These are phyloP conservation scores for Arthrinium phaeospermum DNA, from an alignment of 2,329 filamentous ascomycete species.

Conservation along the genomic window DNA sequence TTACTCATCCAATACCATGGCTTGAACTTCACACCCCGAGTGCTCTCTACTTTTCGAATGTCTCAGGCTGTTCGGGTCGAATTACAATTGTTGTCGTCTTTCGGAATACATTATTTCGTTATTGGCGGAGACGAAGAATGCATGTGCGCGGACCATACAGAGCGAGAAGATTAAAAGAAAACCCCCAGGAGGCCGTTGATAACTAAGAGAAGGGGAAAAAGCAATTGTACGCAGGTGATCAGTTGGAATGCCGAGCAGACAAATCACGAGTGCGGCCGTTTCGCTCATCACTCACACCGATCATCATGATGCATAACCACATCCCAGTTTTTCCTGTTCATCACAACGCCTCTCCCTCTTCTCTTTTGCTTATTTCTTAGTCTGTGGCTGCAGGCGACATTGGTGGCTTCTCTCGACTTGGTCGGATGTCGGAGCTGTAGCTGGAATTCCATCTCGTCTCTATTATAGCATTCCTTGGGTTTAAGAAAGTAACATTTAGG, in stretches of 20 bases:
- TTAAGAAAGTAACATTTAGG: no score
- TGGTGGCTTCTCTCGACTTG: background rate
- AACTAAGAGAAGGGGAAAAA: background rate
- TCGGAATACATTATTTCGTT: no score
- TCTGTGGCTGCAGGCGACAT: background rate
- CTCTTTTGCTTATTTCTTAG: background rate
- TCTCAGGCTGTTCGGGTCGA: background rate
- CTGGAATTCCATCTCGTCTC: background rate
- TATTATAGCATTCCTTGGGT: background rate
- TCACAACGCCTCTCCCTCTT: background rate
- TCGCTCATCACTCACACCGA: background rate
- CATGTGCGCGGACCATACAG: background rate
- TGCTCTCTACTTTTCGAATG: background rate
- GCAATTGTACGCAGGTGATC: conserved; percentile 1
- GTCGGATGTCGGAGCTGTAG: background rate
- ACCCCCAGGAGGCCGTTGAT: background rate
- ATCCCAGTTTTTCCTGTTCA: background rate
- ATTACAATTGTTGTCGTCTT: no score
- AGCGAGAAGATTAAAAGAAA: background rate
- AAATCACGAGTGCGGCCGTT: background rate
- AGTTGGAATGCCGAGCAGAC: background rate
- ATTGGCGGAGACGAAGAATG: background rate
- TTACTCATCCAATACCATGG: background rate
- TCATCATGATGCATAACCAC: conserved; percentile 4
- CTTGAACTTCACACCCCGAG: background rate